Conservation (phyloP, 345 rosid genomes). For the Noccaea bulbosa region DNA sequence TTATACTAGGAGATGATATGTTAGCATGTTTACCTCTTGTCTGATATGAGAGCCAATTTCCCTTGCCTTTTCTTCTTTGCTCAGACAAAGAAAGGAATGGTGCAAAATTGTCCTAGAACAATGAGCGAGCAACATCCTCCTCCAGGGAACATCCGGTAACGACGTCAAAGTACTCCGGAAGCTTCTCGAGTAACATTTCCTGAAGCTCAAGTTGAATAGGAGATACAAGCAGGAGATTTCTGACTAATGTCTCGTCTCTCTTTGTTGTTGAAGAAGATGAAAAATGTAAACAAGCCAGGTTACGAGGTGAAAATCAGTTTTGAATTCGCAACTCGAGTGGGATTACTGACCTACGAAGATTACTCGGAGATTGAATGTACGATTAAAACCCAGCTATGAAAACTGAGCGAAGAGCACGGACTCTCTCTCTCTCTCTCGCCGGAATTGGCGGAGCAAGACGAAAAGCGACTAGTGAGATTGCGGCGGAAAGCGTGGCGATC, state of each 20-base stretch:
- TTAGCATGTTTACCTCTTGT: constrained; percentile 62
- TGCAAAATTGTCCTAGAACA: constrained; percentile 66
- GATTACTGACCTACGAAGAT: constrained; percentile 58
- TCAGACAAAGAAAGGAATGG: constrained; percentile 74
- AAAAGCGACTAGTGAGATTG: constrained; percentile 57
- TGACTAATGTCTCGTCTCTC: constrained; percentile 59
- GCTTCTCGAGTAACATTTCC: constrained; percentile 70
- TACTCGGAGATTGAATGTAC: constrained; percentile 55
- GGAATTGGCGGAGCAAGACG: constrained; percentile 40
- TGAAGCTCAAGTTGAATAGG: constrained; percentile 69
- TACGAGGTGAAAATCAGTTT: constrained; percentile 4
- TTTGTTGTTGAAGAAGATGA: constrained; percentile 46
- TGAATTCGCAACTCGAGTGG: constrained; percentile 1
- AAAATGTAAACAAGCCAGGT: constrained; percentile 25
- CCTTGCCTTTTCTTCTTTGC: constrained; percentile 81
- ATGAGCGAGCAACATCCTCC: constrained; percentile 66
- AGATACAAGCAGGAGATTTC: constrained; percentile 69
- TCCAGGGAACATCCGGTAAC: constrained; percentile 51
- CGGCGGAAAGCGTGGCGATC: constrained; percentile 63
- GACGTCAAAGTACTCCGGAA: constrained; percentile 67
- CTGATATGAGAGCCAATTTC: constrained; percentile 66
- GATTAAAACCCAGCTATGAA: constrained; percentile 61
- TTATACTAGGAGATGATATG: constrained; percentile 1
- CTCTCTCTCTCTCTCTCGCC: constrained; percentile 26
- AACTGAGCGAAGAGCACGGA: constrained; percentile 45